Conservation (phyloP, 305 asterid species). For the Fraxinus velutina region DNA sequence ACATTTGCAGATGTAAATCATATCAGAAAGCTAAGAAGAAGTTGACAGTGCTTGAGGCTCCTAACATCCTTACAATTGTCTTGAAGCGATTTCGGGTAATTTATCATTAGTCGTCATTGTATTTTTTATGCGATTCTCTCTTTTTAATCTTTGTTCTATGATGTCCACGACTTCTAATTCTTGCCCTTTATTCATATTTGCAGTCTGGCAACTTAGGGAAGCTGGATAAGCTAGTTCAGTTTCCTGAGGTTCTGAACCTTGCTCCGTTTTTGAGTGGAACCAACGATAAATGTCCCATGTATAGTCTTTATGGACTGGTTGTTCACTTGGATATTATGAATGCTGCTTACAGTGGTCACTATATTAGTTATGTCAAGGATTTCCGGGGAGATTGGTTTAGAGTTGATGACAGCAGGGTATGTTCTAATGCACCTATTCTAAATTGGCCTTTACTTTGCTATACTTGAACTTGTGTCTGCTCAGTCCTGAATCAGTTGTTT, state of each 20-base stretch:
- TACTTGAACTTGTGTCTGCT: neutral
- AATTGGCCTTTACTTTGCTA: neutral
- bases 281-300: slow-evolving; percentile 42
- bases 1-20: slow-evolving; percentile 52
- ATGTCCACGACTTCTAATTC: slow-evolving; percentile 2
- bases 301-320: slow-evolving; percentile 55
- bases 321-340: slow-evolving; percentile 52
- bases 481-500: neutral
- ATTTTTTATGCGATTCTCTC: neutral
- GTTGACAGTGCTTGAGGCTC: slow-evolving; percentile 52
- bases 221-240: slow-evolving; percentile 45
- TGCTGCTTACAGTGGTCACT: slow-evolving; percentile 55
- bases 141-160: neutral
- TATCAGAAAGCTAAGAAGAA: slow-evolving; percentile 60
- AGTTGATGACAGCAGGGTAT: slow-evolving; percentile 60
- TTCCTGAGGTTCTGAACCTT: slow-evolving; percentile 56
- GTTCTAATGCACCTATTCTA: neutral
- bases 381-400: slow-evolving; percentile 45
- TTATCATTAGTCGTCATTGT: neutral
- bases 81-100: slow-evolving; percentile 55
- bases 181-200: slow-evolving; percentile 9
- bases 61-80: slow-evolving; percentile 56
- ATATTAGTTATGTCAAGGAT: slow-evolving; percentile 55
- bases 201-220: slow-evolving; percentile 55
- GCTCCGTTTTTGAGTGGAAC: slow-evolving; percentile 49